phyloP scores from a whole-genome alignment of 2,329 filamentous ascomycete species.

The Keithomyces neogunnii region DNA sequence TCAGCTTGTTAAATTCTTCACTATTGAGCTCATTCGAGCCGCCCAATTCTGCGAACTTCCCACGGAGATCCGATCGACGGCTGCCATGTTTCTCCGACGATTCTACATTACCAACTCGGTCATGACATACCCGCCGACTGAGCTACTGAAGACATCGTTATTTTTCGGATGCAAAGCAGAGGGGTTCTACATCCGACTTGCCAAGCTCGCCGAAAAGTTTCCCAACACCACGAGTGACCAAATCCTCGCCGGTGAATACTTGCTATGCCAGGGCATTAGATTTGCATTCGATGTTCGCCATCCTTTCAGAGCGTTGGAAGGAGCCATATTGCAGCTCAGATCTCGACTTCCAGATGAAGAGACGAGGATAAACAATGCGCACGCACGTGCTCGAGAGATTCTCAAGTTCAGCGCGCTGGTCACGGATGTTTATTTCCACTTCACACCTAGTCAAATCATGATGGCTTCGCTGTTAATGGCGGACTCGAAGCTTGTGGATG shows the following conservation, averaged over 20 bases:
- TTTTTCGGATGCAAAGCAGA: conserved; percentile 95
- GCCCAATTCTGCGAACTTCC: conserved; percentile 44
- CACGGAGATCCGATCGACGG: conserved; percentile 52
- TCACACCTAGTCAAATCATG: conserved; percentile 90
- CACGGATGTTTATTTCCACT: conserved; percentile 96
- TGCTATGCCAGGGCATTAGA: conserved; percentile 82
- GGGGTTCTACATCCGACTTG: conserved; percentile 61
- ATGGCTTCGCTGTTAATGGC: conserved; percentile 70
- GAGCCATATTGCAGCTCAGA: conserved; percentile 73
- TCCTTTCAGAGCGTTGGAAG: conserved; percentile 80
- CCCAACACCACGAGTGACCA: conserved; percentile 67
- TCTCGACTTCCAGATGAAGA: conserved; percentile 56
- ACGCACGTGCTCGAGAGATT: conserved; percentile 62
- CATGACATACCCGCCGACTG: conserved; percentile 91
- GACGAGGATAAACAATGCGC: conserved; percentile 49
- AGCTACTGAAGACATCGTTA: conserved; percentile 80
- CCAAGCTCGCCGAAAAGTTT: conserved; percentile 60
- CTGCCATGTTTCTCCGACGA: conserved; percentile 80
- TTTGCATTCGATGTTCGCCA: conserved; percentile 93
- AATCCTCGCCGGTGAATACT: conserved; percentile 83
- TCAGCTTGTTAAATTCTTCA: conserved; percentile 72
- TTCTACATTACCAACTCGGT: conserved; percentile 95
- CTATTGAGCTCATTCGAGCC: conserved; percentile 47
- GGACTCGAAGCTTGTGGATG: conserved; percentile 54
- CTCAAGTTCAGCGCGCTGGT: conserved; percentile 74